Percentiles rank a stretch among this genome's conserved stretches.
These are phyloP conservation scores for Calonectria ilicicola DNA, from an alignment of 2,329 filamentous ascomycete genomes.

Conservation along the genomic window DNA sequence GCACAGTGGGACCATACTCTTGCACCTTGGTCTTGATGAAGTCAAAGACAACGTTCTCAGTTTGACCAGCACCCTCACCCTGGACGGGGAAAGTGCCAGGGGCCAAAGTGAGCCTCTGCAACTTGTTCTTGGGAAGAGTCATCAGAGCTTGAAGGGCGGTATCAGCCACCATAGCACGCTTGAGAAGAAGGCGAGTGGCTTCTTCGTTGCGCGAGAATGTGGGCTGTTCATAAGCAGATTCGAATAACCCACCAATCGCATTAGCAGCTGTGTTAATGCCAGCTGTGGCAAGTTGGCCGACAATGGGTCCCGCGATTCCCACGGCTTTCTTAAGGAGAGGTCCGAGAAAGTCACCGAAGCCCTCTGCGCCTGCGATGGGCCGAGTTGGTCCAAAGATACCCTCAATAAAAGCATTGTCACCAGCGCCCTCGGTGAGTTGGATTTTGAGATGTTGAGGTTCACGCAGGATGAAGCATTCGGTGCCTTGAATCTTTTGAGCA, in stretches of 20 bases:
- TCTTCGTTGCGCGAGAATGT: neutral
- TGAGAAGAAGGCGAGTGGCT: conserved; percentile 25
- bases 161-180: conserved; percentile 32
- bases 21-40: conserved; percentile 29
- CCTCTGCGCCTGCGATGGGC: conserved; percentile 21
- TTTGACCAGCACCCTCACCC: neutral
- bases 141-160: conserved; percentile 27
- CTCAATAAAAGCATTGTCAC: conserved; percentile 22
- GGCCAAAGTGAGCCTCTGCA: conserved; percentile 16
- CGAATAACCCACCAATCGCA: conserved; percentile 11
- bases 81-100: no score
- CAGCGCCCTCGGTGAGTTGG: neutral
- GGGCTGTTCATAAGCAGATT: neutral
- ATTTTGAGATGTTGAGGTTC: conserved; percentile 21
- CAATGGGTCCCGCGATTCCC: conserved; percentile 9
- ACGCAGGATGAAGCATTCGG: no score
- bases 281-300: neutral
- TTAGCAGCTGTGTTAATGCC: neutral
- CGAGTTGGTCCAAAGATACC: conserved; percentile 31
- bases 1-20: neutral
- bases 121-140: conserved; percentile 14
- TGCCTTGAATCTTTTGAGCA: no score
- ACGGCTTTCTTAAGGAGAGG: conserved; percentile 22
- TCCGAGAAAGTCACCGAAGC: conserved; percentile 26
- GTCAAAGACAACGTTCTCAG: conserved; percentile 25